These are phyloP conservation scores for Clarireedia homoeocarpa DNA, from an alignment of 2,329 filamentous ascomycete species.

Conservation along the genomic window DNA sequence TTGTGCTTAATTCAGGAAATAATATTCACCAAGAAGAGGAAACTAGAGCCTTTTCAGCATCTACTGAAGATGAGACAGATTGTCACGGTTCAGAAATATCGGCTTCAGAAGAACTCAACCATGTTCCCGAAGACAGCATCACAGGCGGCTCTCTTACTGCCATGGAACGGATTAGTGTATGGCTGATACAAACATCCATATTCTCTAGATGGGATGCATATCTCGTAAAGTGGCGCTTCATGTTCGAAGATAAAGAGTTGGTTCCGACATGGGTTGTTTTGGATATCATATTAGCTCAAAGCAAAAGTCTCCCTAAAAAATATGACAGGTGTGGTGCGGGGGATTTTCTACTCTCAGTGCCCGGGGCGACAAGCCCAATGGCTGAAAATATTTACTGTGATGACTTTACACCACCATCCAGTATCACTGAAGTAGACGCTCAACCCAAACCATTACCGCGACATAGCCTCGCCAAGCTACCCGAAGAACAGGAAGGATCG, in stretches of 20 bases:
- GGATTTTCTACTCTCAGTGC: no score
- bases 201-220: background rate
- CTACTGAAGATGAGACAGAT: background rate
- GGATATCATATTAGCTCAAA: no score
- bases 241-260: background rate
- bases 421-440: no score
- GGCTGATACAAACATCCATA: background rate
- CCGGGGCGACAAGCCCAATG: no score
- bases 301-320: no score
- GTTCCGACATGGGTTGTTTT: no score
- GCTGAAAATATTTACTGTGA: no score
- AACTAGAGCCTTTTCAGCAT: background rate
- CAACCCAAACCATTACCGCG: no score
- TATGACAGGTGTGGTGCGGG: no score
- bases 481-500: no score
- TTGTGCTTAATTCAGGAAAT: background rate
- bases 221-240: background rate
- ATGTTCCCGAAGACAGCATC: background rate
- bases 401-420: no score
- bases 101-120: background rate
- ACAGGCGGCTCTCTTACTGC: background rate
- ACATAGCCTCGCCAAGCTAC: no score
- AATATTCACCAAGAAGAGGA: background rate
- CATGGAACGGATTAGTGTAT: background rate
- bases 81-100: background rate